phyloP scores from a whole-genome alignment of 2,329 filamentous ascomycete genomes.

The Diplodia corticola region DNA sequence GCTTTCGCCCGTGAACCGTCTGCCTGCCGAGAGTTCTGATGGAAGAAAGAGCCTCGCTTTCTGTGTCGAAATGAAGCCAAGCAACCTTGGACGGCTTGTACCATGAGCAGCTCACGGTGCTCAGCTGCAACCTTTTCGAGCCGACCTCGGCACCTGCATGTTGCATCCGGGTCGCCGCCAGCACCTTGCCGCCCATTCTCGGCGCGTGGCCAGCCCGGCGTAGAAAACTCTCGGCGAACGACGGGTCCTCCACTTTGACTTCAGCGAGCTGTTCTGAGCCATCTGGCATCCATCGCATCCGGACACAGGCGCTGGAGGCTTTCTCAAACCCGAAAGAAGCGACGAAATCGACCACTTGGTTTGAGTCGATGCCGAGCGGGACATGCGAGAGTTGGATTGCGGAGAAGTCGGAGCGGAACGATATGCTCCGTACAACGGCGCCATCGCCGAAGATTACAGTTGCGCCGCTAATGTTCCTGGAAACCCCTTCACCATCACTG shows the following conservation, averaged over 20 bases:
- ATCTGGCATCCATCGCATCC: background rate
- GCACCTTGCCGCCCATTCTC: background rate
- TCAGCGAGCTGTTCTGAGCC: background rate
- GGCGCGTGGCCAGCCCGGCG: background rate
- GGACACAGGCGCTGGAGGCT: background rate
- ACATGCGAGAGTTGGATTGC: background rate
- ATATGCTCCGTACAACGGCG: background rate
- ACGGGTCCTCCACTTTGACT: background rate
- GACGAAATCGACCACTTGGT: background rate
- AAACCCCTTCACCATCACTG: background rate
- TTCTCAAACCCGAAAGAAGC: background rate
- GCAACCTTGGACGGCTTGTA: background rate
- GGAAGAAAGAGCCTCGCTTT: background rate
- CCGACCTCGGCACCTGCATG: background rate
- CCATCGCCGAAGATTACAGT: background rate
- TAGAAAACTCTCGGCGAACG: background rate
- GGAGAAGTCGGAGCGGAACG: background rate
- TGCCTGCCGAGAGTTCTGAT: background rate
- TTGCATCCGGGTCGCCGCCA: background rate
- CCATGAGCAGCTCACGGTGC: background rate
- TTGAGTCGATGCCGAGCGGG: background rate
- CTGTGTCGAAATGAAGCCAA: background rate
- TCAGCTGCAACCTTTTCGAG: background rate
- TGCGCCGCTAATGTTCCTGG: background rate
- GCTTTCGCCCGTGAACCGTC: background rate